Evolutionary conservation across 106 monocot genomes (phyloP), one percentile per base, ranked within the genome.

Genomic region (Acorus calamus): DNA sequence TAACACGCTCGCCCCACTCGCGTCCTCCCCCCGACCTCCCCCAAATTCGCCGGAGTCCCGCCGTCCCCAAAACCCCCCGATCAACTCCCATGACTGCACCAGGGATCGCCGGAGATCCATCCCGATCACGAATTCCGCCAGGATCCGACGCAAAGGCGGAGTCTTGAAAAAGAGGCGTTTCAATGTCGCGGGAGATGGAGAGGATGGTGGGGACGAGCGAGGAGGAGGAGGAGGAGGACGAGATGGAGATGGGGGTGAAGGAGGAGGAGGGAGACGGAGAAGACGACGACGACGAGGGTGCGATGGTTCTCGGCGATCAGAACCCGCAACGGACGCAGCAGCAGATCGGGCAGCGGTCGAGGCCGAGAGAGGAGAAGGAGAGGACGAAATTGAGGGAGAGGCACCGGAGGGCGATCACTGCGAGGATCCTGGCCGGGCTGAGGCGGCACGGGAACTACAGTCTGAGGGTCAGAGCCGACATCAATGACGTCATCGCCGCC

Each of bases 291-390:
- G 51, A 43, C 7, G 5, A 11, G 7, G 57, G 57, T 2, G 42
- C 63, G 50, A 10, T 7, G 9, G 52, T 55, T 8, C 12, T 13
- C 3, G 51, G 6, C 7, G 8, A 13, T 10, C 52, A 45, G 5
- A 45, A 48, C 12, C 55, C 2, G 9, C 14, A 43, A 13, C 62
- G 47, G 47, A 57, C 51, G 57, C 50, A 66, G 63, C 50, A 9
- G 56, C 47, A 14, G 65, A 8, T 7, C 14, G 50, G 42, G 8
- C 46, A 57, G 76, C 57, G 49, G 47, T 4, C 50, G 50, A 12
- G 94, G 52, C 83, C 86, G 44, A 81, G 76, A 60, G 94, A 94
- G 75, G 94, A 94, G 78, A 94, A 94, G 71, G 94, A 94, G 79
- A 48, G 94, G 72, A 94, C 94, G 52, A 94, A 90, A 77, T 75